Evolutionary conservation across 1,284 basidiomycete species (phyloP).

Genomic region (Pisolithus thermaeus): DNA sequence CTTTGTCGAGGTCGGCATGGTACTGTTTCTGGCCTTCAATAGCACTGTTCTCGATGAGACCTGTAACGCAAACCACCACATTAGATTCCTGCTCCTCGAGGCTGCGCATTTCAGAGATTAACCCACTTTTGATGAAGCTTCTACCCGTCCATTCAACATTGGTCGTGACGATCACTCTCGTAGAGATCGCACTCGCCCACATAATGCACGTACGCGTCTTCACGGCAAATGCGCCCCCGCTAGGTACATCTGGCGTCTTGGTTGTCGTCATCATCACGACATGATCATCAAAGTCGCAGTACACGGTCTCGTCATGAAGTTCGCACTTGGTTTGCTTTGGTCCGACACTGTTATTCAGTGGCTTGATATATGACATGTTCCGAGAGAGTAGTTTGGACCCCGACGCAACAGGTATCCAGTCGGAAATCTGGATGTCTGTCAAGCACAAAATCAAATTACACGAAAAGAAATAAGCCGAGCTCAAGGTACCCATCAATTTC

Average conservation of each 20-base stretch:
- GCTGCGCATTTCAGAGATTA: too few species aligned
- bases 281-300: constrained; percentile 83
- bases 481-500: constrained; percentile 74
- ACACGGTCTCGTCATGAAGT: constrained; percentile 78
- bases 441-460: constrained; percentile 4
- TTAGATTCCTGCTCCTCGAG: not conserved
- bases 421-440: constrained; percentile 85
- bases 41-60: constrained; percentile 88
- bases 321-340: constrained; percentile 96
- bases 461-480: not conserved
- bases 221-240: constrained; percentile 86
- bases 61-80: constrained; percentile 33
- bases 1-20: constrained; percentile 78
- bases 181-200: constrained; percentile 81
- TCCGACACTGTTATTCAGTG: constrained; percentile 81
- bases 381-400: constrained; percentile 73
- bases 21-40: constrained; percentile 95
- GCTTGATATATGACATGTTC: constrained; percentile 95
- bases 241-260: constrained; percentile 90
- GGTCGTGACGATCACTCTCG: constrained; percentile 82
- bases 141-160: constrained; percentile 95
- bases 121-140: constrained; percentile 89
- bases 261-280: constrained; percentile 87
- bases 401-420: constrained; percentile 70
- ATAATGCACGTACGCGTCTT: constrained; percentile 94